Evolutionary conservation across 306 rosid species (phyloP), one percentile per base, ranked within the genome.

Genomic region (Dalbergia cochinchinensis): DNA sequence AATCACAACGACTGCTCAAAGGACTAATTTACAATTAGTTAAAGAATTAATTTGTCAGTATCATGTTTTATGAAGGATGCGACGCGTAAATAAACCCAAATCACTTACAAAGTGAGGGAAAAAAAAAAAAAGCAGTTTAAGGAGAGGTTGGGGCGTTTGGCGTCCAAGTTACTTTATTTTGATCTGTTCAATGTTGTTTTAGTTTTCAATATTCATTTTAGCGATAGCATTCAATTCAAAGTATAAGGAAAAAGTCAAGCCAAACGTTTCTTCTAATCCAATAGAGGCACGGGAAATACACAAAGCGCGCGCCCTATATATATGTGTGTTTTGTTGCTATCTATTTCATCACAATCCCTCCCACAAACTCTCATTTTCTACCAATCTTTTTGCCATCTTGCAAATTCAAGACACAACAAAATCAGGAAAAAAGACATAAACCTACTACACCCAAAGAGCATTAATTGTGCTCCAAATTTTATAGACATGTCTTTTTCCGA

Each of bases 401-500:
- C 48, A 65, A 37, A 37, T 4, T 37, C 41, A 37, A 37, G 41
- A 37, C 7, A 37, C 7, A 37, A 37, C 41, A 37, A 37, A 37
- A 37, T 37, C 7, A 37, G 41, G 5, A 37, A 37, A 37, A 37
- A 37, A 37, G 5, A 37, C 41, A 4, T 37, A 37, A 37, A 37
- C 3, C 41, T 37, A 37, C 31, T 26, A 26, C 31, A 37, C 5
- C 3, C 41, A 37, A 37, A 37, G 6, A 44, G 50, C 50, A 44
- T 10, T 44, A 44, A 44, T 37, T 37, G 41, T 37, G 41, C 7
- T 37, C 41, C 41, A 37, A 37, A 37, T 37, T 37, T 37, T 14
- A 3, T 8, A 22, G 33, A 60, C 33, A 74, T 74, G 79, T 26
- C 78, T 64, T 37, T 80, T 11, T 54, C 45, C 58, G 44, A 61